Percentiles rank a stretch among this genome's conserved stretches.
phyloP scores from a whole-genome alignment of 2,329 filamentous ascomycete species.

The Cadophora malorum region DNA sequence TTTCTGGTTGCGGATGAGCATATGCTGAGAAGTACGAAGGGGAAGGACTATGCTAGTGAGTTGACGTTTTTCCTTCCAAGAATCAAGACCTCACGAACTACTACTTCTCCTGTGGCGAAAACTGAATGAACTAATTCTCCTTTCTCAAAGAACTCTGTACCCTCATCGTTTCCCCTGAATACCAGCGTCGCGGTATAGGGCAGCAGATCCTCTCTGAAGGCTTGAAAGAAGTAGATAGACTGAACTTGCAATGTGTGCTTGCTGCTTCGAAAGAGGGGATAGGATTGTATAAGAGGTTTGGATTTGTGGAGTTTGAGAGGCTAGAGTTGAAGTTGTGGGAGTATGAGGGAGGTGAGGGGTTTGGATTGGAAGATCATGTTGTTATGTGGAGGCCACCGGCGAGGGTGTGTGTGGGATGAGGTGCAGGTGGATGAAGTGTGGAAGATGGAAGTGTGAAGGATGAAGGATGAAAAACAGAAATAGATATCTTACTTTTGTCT shows the following conservation, averaged over 20 bases:
- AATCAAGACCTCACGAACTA: too few relatives aligned
- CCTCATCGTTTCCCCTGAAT: constrained; percentile 33
- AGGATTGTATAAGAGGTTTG: constrained; percentile 39
- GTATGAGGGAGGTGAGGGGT: constrained; percentile 41
- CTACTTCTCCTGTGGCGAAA: too few relatives aligned
- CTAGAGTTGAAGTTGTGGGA: constrained; percentile 37
- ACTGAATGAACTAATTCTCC: constrained; percentile 9
- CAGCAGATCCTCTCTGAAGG: constrained; percentile 35
- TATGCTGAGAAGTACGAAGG: constrained; percentile 33
- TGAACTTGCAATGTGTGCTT: constrained; percentile 38
- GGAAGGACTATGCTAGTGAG: constrained; percentile 38
- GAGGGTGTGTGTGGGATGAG: not conserved
- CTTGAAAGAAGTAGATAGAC: constrained; percentile 31
- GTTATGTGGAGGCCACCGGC: constrained; percentile 35
- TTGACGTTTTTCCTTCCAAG: constrained; percentile 16
- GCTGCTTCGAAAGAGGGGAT: constrained; percentile 38
- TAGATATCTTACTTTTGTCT: not conserved
- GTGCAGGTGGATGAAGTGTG: too few relatives aligned
- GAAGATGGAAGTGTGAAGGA: not conserved
- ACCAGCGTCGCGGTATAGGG: constrained; percentile 40
- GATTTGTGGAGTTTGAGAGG: constrained; percentile 34
- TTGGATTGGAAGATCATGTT: constrained; percentile 31
- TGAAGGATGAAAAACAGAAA: not conserved
- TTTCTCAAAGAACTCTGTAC: constrained; percentile 31
- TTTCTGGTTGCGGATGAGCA: constrained; percentile 36